Conservation (phyloP, 306 rosid genomes). For the Sicyos edulis region DNA sequence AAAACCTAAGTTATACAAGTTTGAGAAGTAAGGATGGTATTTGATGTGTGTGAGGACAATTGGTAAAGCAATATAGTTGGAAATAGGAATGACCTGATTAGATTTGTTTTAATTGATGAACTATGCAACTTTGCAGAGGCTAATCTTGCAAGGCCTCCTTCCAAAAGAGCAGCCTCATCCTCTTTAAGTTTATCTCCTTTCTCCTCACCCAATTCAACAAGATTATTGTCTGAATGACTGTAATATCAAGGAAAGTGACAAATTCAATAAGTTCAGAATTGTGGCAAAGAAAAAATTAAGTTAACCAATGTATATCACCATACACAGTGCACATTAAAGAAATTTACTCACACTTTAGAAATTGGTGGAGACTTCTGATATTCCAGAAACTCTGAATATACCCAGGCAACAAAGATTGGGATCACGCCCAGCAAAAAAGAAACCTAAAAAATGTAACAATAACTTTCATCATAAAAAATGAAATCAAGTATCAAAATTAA, state of each 20-base stretch:
- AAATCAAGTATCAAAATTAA: not conserved
- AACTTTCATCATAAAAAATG: not conserved
- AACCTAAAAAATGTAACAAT: slow-evolving; percentile 45
- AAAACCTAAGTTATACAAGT: slow-evolving; percentile 50
- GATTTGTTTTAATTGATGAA: slow-evolving; percentile 62
- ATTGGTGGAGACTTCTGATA: slow-evolving; percentile 56
- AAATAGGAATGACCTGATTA: slow-evolving; percentile 56
- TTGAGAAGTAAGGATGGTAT: slow-evolving; percentile 31
- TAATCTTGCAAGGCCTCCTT: slow-evolving; percentile 80
- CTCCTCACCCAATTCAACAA: slow-evolving; percentile 34
- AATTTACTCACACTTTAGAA: slow-evolving; percentile 71
- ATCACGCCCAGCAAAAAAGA: slow-evolving; percentile 78
- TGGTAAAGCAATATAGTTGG: not conserved
- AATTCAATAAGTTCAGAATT: not conserved
- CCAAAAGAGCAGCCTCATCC: slow-evolving; percentile 76
- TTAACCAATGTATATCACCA: not conserved
- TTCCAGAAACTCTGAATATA: slow-evolving; percentile 87
- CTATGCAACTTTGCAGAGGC: slow-evolving; percentile 59
- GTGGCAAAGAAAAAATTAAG: too few relatives aligned
- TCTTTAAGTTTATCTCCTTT: slow-evolving; percentile 48
- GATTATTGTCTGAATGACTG: slow-evolving; percentile 85
- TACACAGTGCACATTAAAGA: slow-evolving; percentile 3
- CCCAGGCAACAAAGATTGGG: slow-evolving; percentile 85
- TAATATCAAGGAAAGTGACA: slow-evolving; percentile 26
- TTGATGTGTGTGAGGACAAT: not conserved